A percentile compares a stretch with the other conserved stretches of the same genome.
These are phyloP conservation scores for Monosporascus sp. DNA, from an alignment of 2,329 filamentous ascomycete genomes.

Conservation along the genomic window DNA sequence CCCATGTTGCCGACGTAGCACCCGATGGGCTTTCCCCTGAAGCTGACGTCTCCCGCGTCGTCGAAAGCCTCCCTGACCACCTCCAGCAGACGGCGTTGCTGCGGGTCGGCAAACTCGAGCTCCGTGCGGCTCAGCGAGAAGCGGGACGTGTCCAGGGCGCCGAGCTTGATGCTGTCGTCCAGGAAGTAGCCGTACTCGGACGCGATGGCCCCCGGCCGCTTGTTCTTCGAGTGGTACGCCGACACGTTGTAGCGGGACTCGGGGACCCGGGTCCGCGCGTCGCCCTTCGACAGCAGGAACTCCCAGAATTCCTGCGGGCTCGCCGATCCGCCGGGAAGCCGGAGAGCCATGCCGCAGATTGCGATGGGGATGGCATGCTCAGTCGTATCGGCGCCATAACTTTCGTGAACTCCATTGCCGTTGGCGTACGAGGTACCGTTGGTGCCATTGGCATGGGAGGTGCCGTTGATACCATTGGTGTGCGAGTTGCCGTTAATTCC, in stretches of 20 bases:
- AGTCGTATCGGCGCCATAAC: no score
- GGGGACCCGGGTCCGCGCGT: slow-evolving; percentile 14
- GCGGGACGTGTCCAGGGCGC: slow-evolving; percentile 20
- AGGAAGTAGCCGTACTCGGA: slow-evolving; percentile 26
- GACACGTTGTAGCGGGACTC: slow-evolving; percentile 14
- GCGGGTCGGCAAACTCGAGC: slow-evolving; percentile 29
- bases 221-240: slow-evolving; percentile 5
- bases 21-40: slow-evolving; percentile 25
- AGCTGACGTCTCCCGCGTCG: slow-evolving; percentile 24
- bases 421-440: no score
- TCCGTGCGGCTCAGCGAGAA: slow-evolving; percentile 23
- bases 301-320: slow-evolving; percentile 17
- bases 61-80: slow-evolving; percentile 29
- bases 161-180: slow-evolving; percentile 19
- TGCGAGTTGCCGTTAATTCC: no score
- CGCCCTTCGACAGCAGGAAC: slow-evolving; percentile 15
- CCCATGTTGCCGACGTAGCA: slow-evolving; percentile 28
- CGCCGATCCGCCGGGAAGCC: slow-evolving; percentile 17
- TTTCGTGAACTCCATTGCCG: no score
- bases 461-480: no score
- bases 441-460: no score
- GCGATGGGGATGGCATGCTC: slow-evolving; percentile 6
- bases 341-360: slow-evolving; percentile 21
- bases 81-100: slow-evolving; percentile 30
- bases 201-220: slow-evolving; percentile 3